These are phyloP conservation scores for Fraxinus floribunda DNA, from an alignment of 305 asterid species.

Conservation along the genomic window DNA sequence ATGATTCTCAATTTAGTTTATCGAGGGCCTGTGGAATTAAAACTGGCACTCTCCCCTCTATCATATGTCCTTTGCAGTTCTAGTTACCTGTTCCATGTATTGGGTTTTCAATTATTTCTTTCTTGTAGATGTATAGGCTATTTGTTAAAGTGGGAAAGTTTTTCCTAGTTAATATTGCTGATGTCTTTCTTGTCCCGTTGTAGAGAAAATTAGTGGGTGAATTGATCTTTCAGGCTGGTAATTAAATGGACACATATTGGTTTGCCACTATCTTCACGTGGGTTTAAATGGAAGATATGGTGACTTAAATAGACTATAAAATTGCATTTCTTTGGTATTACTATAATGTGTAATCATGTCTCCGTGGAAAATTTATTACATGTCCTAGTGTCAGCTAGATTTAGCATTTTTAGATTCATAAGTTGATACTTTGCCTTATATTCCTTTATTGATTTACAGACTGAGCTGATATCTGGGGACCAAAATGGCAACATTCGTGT, in stretches of 20 bases:
- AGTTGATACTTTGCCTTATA: background rate
- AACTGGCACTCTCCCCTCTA: background rate
- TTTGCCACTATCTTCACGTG: background rate
- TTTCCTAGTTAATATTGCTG: background rate
- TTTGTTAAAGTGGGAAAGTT: background rate
- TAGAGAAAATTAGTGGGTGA: background rate
- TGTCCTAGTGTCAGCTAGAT: background rate
- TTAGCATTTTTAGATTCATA: background rate
- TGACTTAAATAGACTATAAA: background rate
- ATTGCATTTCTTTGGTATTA: background rate
- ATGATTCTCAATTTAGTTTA: background rate
- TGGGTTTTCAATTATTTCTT: background rate
- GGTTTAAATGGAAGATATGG: background rate
- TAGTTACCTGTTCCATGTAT: background rate
- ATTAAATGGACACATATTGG: background rate
- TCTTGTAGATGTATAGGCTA: background rate
- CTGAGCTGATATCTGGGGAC: slow-evolving; percentile 95
- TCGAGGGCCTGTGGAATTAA: background rate
- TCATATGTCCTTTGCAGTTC: background rate
- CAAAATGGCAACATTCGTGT: slow-evolving; percentile 98
- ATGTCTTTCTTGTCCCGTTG: background rate
- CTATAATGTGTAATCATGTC: background rate
- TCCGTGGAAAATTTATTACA: background rate
- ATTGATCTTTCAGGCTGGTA: background rate
- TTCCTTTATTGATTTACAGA: slow-evolving; percentile 42